Evolutionary conservation across 805 yeast genomes (phyloP), one percentile per base, ranked within the genome.

Genomic region (Dipodascus albidus): DNA sequence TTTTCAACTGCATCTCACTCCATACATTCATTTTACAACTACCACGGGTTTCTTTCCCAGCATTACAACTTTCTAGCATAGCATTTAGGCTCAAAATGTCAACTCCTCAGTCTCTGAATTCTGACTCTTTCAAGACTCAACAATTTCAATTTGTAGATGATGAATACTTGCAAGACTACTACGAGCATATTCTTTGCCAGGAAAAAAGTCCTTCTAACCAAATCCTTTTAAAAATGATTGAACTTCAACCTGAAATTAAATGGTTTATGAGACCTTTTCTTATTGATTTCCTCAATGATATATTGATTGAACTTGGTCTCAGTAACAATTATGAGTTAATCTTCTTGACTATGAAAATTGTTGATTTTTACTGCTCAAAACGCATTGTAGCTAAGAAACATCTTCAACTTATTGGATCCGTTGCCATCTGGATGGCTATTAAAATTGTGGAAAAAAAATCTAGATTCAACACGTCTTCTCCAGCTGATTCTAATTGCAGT

Each of bases 371-470:
- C 70, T 87, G 96, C 65, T 85, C 96, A 52, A 85, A 83, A 61
- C 76, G 98, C 60, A 80, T 89, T 4, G 93, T 90, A 0, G 76
- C 85, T 58, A 79, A 83, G 59, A 90, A 86, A 54, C 98, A 90
- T 68, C 82, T 87, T 56, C 96, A 90, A 68, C 75, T 91, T 52
- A 91, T 91, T 8, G 88, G 95, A 31, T 85, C 95, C 56, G 87
- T 96, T 2, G 87, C 96, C 57, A 71, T 91, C 35, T 91, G 98
- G 97, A 77, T 91, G 31, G 87, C 96, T 1, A 83, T 96, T 23
- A 91, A 91, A 67, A 75, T 82, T 15, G 79, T 78, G 62, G 87
- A 87, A 55, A 82, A 82, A 64, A 77, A 93, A 64, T 80, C 81
- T 55, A 74, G 88, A 60, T 78, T 85, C 51, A 95, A 95, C 49